phyloP scores from a whole-genome alignment of 2,329 filamentous ascomycete species.

The Alternaria burnsii region DNA sequence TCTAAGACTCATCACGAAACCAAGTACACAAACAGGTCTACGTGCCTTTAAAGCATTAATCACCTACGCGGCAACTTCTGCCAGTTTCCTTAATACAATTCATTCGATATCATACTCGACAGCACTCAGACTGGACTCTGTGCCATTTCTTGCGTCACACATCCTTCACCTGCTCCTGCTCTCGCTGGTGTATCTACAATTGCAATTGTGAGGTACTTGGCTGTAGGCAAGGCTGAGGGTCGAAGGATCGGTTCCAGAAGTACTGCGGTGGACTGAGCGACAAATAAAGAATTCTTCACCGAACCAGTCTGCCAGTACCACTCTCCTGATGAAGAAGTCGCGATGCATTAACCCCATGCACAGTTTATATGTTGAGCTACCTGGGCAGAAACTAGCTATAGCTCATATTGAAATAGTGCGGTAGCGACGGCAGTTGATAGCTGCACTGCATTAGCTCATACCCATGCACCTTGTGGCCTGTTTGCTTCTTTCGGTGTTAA shows the following conservation, averaged over 20 bases:
- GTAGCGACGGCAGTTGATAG: conserved; percentile 6
- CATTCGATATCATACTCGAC: conserved; percentile 24
- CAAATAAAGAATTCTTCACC: conserved; percentile 32
- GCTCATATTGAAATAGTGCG: not conserved
- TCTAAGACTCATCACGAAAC: conserved; percentile 47
- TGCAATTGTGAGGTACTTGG: conserved; percentile 30
- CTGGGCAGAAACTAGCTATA: not conserved
- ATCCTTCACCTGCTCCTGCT: conserved; percentile 33
- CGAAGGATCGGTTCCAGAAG: conserved; percentile 31
- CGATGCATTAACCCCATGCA: not conserved
- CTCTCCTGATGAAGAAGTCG: not conserved
- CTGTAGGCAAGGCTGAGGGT: conserved; percentile 37
- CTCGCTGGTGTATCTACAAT: conserved; percentile 34
- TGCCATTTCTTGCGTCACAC: conserved; percentile 11
- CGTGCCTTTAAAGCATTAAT: conserved; percentile 36
- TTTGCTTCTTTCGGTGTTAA: conserved; percentile 2
- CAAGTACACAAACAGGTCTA: conserved; percentile 43
- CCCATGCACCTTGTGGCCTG: not conserved
- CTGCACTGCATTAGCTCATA: not conserved
- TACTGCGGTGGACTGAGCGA: conserved; percentile 29
- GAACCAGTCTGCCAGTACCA: not conserved
- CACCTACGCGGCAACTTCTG: conserved; percentile 31
- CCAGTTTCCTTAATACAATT: conserved; percentile 27
- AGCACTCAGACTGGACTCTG: conserved; percentile 29
- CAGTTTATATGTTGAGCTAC: conserved; percentile 8